Conservation (phyloP, 352 stramenopile species). For the Halophytophthora polymorphica region DNA sequence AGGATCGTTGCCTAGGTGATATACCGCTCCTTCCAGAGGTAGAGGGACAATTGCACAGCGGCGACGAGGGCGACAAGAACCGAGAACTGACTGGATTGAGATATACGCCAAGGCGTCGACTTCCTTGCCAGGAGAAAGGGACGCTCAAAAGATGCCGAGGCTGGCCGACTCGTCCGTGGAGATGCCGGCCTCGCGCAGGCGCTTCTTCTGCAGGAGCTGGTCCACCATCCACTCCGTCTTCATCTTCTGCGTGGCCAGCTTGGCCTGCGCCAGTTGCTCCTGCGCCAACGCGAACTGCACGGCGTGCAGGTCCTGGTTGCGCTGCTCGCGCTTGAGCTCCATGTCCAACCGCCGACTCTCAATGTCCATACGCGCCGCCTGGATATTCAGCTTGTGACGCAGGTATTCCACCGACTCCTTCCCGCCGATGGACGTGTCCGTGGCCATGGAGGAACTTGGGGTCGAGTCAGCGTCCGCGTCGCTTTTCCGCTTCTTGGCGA, state of each 20-base stretch:
- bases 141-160: constrained; percentile 20
- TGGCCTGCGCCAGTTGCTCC: constrained; percentile 52
- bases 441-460: not conserved
- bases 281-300: constrained; percentile 47
- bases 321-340: constrained; percentile 41
- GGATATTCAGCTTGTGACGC: constrained; percentile 34
- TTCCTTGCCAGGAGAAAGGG: not conserved
- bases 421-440: not conserved
- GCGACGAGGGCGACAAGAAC: too few species aligned
- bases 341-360: constrained; percentile 40
- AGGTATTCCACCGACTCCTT: constrained; percentile 34
- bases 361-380: constrained; percentile 41
- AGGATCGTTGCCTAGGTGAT: too few species aligned
- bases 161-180: constrained; percentile 30
- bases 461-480: constrained; percentile 3
- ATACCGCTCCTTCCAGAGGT: not conserved
- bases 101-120: too few species aligned
- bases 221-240: constrained; percentile 50
- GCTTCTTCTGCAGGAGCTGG: constrained; percentile 54
- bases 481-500: not conserved
- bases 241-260: constrained; percentile 46
- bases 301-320: constrained; percentile 32
- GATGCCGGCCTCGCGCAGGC: constrained; percentile 39
- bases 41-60: too few species aligned
- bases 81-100: too few species aligned